phyloP scores from a whole-genome alignment of 306 rosid genomes.

The Vachellia collinsii region DNA sequence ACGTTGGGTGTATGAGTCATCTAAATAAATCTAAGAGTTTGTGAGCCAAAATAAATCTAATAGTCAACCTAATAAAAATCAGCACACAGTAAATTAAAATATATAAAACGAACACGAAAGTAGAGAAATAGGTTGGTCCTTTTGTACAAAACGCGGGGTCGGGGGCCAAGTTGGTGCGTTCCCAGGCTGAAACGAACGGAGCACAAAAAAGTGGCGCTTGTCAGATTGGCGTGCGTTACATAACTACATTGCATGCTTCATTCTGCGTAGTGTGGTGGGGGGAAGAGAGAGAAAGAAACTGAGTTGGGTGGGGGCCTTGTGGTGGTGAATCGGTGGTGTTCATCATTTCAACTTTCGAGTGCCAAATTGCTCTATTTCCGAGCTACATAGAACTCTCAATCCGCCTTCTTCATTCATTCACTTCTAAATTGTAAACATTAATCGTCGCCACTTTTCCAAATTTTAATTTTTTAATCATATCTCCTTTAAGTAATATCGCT shows the following conservation, averaged over 20 bases:
- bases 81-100: neutral
- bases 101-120: neutral
- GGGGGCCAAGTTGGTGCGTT: slow-evolving; percentile 13
- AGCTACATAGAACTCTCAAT: neutral
- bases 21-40: neutral
- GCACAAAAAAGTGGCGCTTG: slow-evolving; percentile 57
- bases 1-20: too few species aligned
- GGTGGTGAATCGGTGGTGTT: neutral
- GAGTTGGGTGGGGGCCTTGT: slow-evolving; percentile 38
- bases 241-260: slow-evolving; percentile 31
- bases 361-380: slow-evolving; percentile 31
- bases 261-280: neutral
- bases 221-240: slow-evolving; percentile 65
- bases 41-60: neutral
- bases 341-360: slow-evolving; percentile 32
- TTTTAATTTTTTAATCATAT: neutral
- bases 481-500: neutral
- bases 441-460: neutral
- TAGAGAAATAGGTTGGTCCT: slow-evolving; percentile 38
- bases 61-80: neutral
- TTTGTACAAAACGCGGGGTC: slow-evolving; percentile 34
- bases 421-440: neutral
- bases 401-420: slow-evolving; percentile 16
- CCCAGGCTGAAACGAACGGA: slow-evolving; percentile 25
- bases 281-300: neutral